Base-by-base conservation (phyloP, 2,329 filamentous ascomycete species). In the Fusarium nanum region DNA sequence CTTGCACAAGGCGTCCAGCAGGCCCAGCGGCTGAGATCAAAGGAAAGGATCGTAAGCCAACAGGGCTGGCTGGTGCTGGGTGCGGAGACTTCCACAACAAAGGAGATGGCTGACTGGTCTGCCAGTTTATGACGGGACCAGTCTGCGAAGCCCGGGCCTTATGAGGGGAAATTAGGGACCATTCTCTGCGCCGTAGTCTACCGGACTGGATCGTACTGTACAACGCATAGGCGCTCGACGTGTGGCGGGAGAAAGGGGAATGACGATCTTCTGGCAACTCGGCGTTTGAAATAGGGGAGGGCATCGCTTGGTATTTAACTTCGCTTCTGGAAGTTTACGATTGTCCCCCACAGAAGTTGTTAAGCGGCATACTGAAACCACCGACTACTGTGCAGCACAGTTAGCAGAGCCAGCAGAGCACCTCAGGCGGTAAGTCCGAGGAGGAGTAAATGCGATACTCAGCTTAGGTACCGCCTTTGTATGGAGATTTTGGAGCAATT, bases 1-100 rank as follows among this genome's bases (percentile, higher is more conserved):
- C 71, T 68, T 68, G 57, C 64, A 57, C 40, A 61, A 73, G 72
- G 72, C 65, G 65, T 67, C 56, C 60, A 64, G 52, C 54, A 68
- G 64, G 70, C 63, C 67, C 72, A 67, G 65, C 64, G 69, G 63
- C 73, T 70, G 73, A 73, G 60, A 32, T 52, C 45, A 52, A 73
- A 27, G 61, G 67, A 66, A 73, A 72, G 73, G 64, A 71, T 71
- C 70, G 65, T 73, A 73, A 75, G 70, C 73, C 65, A 68, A 63
- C 73, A 72, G 34, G 49, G 49, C 49, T 52, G 49, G 49, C 47
- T 53, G 49, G 49, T 32, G 30, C 60, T 67, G 55, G 66, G 46
- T 68, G 69, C 71, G 73, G 71, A 61, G 66, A 65, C 60, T 56
- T 37, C 41, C 28, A 60, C 42, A 28, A 37, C 27, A 60, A 67